phyloP scores from a whole-genome alignment of 305 asterid genomes.

The Solanum hybrid region DNA sequence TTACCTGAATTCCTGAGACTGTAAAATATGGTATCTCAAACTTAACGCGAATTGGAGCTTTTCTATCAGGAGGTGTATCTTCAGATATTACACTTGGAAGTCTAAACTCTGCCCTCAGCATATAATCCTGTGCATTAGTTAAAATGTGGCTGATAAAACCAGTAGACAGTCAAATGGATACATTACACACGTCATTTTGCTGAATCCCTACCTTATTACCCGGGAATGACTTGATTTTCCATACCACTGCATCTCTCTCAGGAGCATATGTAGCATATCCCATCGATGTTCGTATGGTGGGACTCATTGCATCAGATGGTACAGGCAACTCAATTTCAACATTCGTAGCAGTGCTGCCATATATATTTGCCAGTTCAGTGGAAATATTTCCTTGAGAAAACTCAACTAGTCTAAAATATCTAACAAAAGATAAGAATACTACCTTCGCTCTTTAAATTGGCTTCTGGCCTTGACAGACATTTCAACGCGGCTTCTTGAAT shows the following conservation, averaged over 20 bases:
- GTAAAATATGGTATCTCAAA: constrained; percentile 97
- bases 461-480: constrained; percentile 84
- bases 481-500: constrained; percentile 92
- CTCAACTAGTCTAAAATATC: not conserved
- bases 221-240: constrained; percentile 94
- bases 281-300: constrained; percentile 83
- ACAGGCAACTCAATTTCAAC: constrained; percentile 94
- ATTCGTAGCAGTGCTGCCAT: constrained; percentile 82
- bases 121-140: constrained; percentile 51
- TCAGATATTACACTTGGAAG: constrained; percentile 91
- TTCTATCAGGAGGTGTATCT: constrained; percentile 73
- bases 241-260: constrained; percentile 72
- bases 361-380: constrained; percentile 9
- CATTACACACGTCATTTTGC: not conserved
- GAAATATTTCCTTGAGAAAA: not conserved
- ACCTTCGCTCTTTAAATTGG: constrained; percentile 99
- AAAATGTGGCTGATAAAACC: not conserved
- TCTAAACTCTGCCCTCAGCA: constrained; percentile 87
- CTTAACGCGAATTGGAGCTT: constrained; percentile 91
- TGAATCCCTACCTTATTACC: constrained; percentile 71
- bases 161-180: not conserved
- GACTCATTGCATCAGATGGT: constrained; percentile 89
- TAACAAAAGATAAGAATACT: not conserved
- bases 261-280: constrained; percentile 92
- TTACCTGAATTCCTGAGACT: constrained; percentile 94